phyloP scores from a whole-genome alignment of 129 eudicot genomes.

The carrot (Daucus carota) region DNA sequence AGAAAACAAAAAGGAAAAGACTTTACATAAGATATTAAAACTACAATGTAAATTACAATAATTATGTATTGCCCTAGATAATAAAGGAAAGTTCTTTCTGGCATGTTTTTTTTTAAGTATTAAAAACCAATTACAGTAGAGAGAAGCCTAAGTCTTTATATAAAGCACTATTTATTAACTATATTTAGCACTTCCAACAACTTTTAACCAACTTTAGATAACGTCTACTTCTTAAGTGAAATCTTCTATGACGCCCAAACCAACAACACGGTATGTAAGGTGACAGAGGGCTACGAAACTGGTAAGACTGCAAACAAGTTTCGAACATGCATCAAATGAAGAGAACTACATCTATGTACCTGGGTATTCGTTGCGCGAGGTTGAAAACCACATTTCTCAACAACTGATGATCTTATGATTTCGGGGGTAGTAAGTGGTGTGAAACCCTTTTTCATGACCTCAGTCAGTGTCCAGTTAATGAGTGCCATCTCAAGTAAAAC shows the following conservation, averaged over 20 bases:
- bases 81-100: neutral
- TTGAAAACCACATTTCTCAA: slow-evolving; percentile 96
- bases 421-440: slow-evolving; percentile 90
- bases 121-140: neutral
- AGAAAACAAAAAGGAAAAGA: neutral
- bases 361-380: slow-evolving; percentile 95
- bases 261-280: neutral
- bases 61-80: neutral
- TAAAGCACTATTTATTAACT: neutral
- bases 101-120: neutral
- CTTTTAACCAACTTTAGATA: neutral
- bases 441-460: slow-evolving; percentile 85
- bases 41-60: neutral
- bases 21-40: neutral
- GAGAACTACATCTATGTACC: slow-evolving; percentile 23
- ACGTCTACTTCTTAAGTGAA: neutral
- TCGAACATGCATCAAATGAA: neutral
- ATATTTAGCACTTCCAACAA: neutral
- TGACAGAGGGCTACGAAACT: neutral
- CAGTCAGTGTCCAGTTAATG: slow-evolving; percentile 82
- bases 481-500: slow-evolving; percentile 83
- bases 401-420: slow-evolving; percentile 72
- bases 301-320: slow-evolving; percentile 1
- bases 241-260: neutral
- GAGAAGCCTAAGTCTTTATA: neutral